Evolutionary conservation across 225 moss, liverwort and hornwort species (phyloP), one percentile per base, ranked within the genome.

Genomic region (Takakia lepidozioides): DNA sequence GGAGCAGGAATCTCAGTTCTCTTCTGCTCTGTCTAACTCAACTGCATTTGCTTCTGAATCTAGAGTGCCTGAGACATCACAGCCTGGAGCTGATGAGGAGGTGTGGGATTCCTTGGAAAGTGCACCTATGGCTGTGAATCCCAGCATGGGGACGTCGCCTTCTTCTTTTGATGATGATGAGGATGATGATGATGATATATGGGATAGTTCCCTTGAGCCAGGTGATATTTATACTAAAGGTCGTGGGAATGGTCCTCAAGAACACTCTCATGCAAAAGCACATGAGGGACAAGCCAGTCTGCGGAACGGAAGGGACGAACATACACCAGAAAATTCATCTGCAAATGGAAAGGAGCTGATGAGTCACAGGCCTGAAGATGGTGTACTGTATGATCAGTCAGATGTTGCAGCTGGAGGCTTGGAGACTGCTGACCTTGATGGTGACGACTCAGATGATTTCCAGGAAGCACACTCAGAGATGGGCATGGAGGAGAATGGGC

Each of bases 51-150:
- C 56, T 56, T 57, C 65, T 55, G 23, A 58, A 52, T 74, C 60
- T 52, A 74, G 54, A 74, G 63, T 55, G 49, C 37, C 59, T 38
- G 59, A 49, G 59, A 48, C 59, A 2, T 58, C 48, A 27, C 69
- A 60, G 63, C 30, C 42, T 46, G 63, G 62, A 30, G 58, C 46
- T 32, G 47, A 60, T 56, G 68, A 58, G 27, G 73, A 70, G 19
- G 39, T 58, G 59, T 80, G 79, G 79, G 74, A 80, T 55, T 46
- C 79, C 23, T 74, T 74, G 43, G 74, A 80, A 38, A 70, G 66
- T 64, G 74, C 70, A 48, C 66, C 79, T 51, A 60, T 55, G 46
- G 32, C 40, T 27, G 50, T 52, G 22, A 24, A 40, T n/a, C 32
- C 38, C 16, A 14, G 26, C 40, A 62, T 52, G 18, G 60, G 59